Conservation (phyloP, 192 early-diverging fungal genomes). For the Coemansia sp. region DNA sequence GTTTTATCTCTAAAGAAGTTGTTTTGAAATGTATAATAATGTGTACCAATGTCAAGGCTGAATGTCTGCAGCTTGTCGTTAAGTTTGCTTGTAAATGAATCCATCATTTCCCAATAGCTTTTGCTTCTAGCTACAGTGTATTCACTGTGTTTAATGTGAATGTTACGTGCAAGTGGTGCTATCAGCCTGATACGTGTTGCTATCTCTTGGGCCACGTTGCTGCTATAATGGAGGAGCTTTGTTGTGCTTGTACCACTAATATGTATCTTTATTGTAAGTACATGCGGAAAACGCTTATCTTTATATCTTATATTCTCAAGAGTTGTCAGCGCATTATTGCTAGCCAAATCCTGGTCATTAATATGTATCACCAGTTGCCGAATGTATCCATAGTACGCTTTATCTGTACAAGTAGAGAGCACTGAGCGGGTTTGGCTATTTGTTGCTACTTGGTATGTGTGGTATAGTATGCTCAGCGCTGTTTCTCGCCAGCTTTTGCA, state of each 20-base stretch:
- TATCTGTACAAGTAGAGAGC: neutral
- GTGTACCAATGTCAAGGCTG: neutral
- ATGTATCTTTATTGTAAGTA: neutral
- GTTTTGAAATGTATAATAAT: neutral
- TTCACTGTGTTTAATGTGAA: neutral
- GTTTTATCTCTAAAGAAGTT: too few relatives aligned
- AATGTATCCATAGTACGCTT: neutral
- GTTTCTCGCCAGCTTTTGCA: slow-evolving; percentile 3
- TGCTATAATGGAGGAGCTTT: neutral
- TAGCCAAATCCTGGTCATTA: neutral
- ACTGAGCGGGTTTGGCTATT: neutral
- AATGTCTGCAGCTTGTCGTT: neutral
- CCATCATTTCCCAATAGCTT: neutral
- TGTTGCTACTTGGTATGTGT: neutral
- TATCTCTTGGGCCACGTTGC: neutral
- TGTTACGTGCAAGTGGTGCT: neutral
- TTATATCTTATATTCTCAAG: neutral
- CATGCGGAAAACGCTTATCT: neutral
- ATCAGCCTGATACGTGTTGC: neutral
- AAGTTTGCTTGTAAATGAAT: neutral
- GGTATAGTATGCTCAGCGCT: neutral
- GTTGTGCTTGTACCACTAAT: neutral
- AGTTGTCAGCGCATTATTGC: neutral
- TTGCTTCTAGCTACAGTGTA: neutral
- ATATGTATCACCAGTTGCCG: neutral